Conservation (phyloP, 2,329 filamentous ascomycete genomes). For the Alternaria triticina region DNA sequence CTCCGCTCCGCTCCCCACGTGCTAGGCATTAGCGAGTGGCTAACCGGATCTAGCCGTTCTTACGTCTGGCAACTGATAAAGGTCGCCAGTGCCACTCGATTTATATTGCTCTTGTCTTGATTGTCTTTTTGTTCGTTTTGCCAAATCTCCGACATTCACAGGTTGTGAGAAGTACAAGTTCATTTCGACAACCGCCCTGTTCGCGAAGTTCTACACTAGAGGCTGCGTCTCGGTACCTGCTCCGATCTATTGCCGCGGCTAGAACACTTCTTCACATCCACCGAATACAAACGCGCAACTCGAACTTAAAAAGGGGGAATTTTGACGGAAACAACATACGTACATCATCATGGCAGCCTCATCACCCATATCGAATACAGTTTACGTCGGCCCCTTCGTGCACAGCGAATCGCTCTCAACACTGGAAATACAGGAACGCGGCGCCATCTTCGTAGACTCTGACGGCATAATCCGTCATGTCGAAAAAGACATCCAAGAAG, state of each 20-base stretch:
- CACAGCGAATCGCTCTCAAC: constrained; percentile 58
- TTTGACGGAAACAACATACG: neutral
- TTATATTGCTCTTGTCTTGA: neutral
- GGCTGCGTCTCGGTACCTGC: neutral
- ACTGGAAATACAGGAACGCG: constrained; percentile 57
- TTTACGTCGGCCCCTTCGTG: constrained; percentile 69
- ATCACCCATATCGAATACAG: constrained; percentile 34
- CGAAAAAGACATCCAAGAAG: constrained; percentile 37
- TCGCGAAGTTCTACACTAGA: neutral
- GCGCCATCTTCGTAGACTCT: constrained; percentile 59
- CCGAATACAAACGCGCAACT: neutral
- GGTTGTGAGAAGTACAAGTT: neutral
- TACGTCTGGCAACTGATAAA: constrained; percentile 23
- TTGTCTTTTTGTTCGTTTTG: neutral
- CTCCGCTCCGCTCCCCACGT: constrained; percentile 22
- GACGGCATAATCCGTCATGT: constrained; percentile 60
- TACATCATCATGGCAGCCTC: constrained; percentile 38
- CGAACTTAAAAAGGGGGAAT: neutral
- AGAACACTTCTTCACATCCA: neutral
- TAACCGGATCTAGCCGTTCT: constrained; percentile 14
- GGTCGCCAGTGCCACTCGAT: neutral
- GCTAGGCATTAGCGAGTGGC: constrained; percentile 23
- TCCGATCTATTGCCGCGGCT: neutral
- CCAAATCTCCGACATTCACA: neutral
- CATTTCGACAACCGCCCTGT: neutral